A percentile compares a stretch with the other conserved stretches of the same genome.
phyloP scores from a whole-genome alignment of 768 basidiomycete species.

The Myochromella boudieri region DNA sequence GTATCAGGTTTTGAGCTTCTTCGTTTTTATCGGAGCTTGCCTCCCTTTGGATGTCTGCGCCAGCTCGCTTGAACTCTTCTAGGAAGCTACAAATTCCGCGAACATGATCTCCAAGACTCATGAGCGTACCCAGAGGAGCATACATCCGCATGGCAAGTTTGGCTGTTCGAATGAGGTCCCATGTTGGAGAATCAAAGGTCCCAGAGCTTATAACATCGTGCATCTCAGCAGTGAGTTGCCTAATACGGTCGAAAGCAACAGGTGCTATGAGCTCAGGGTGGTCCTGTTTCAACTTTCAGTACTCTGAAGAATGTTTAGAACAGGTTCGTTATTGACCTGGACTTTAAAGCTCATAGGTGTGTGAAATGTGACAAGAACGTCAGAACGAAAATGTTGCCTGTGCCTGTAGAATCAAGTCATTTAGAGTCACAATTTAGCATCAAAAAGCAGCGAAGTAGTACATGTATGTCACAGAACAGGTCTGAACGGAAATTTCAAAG shows the following conservation, averaged over 20 bases:
- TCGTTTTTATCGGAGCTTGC: conserved; percentile 11
- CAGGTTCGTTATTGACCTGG: conserved; percentile 56
- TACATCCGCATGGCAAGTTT: conserved; percentile 82
- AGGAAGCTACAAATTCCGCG: conserved; percentile 74
- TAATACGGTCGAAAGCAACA: conserved; percentile 60
- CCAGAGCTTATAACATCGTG: conserved; percentile 72
- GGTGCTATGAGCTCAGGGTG: conserved; percentile 74
- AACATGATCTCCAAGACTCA: conserved; percentile 85
- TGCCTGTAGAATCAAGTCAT: conserved; percentile 49
- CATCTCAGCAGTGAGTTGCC: conserved; percentile 57
- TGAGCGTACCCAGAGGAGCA: conserved; percentile 82
- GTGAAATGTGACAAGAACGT: conserved; percentile 84
- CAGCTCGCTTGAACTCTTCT: conserved; percentile 75
- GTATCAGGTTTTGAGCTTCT: conserved; percentile 26
- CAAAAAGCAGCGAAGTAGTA: conserved; percentile 20
- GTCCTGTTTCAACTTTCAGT: conserved; percentile 37
- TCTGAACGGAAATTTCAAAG: conserved; percentile 72
- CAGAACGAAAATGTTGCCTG: conserved; percentile 83
- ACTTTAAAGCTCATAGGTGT: conserved; percentile 65
- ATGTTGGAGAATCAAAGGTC: conserved; percentile 83
- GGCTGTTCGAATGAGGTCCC: conserved; percentile 72
- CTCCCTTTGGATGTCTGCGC: conserved; percentile 37
- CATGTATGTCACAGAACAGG: conserved; percentile 86
- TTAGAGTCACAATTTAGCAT: neutral
- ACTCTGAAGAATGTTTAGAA: neutral